phyloP scores from a whole-genome alignment of 306 rosid genomes.

The Mimosa bimucronata region DNA sequence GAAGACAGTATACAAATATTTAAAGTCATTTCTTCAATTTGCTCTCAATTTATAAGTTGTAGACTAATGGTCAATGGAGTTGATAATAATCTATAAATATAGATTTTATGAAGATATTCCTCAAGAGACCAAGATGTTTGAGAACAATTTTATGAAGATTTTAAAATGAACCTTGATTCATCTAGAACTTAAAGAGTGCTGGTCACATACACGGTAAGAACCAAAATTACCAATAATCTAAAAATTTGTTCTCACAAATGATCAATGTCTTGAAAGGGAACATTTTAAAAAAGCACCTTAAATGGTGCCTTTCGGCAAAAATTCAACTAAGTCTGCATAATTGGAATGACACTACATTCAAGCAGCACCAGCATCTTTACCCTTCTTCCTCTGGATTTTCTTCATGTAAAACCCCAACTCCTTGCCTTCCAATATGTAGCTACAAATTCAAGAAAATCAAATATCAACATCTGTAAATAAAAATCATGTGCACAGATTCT shows the following conservation, averaged over 20 bases:
- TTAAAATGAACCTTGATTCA: too few relatives aligned
- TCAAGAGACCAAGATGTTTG: too few relatives aligned
- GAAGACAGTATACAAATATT: too few relatives aligned
- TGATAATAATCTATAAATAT: too few relatives aligned
- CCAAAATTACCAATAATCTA: too few relatives aligned
- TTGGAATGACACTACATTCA: conserved; percentile 16
- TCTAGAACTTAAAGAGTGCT: neutral
- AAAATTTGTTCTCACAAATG: neutral
- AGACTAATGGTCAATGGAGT: too few relatives aligned
- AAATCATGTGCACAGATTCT: neutral
- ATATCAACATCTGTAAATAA: neutral
- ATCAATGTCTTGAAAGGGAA: neutral
- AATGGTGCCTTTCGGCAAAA: neutral
- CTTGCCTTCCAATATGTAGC: conserved; percentile 54
- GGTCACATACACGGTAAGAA: neutral
- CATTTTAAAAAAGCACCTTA: neutral
- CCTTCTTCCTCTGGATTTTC: conserved; percentile 53
- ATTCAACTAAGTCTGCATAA: conserved; percentile 2
- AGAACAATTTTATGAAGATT: too few relatives aligned
- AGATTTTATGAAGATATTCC: too few relatives aligned
- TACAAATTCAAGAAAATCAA: conserved; percentile 12
- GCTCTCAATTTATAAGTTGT: too few relatives aligned
- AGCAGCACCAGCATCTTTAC: conserved; percentile 52
- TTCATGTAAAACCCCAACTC: conserved; percentile 54
- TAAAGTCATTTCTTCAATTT: neutral